These are phyloP conservation scores for Cydonia oblonga DNA, from an alignment of 331 rosid species.

Conservation along the genomic window DNA sequence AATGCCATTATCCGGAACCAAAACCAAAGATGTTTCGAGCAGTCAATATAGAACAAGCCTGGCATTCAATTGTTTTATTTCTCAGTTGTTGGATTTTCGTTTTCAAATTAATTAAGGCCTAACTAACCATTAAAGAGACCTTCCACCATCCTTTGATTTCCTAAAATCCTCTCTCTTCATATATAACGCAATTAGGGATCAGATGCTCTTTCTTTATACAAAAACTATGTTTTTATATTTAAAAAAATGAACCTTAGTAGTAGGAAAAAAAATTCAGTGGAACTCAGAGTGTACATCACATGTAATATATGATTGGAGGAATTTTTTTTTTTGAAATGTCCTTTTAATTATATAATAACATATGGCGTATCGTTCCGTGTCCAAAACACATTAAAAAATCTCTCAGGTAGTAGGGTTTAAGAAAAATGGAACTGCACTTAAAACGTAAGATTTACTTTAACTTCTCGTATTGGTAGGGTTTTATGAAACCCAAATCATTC, in stretches of 20 bases:
- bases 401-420: not conserved
- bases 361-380: rapidly evolving
- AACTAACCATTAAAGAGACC: slow-evolving; percentile 12
- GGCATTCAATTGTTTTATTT: not conserved
- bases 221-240: not conserved
- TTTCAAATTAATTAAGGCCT: not conserved
- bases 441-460: not conserved
- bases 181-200: not conserved
- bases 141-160: slow-evolving; percentile 10
- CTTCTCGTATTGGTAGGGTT: not conserved
- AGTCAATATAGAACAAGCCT: not conserved
- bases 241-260: not conserved
- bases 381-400: too few relatives aligned
- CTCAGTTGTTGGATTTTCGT: slow-evolving; percentile 14
- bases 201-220: not conserved
- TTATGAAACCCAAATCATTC: not conserved
- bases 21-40: not conserved
- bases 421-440: not conserved
- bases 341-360: too few relatives aligned
- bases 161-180: not conserved
- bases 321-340: too few relatives aligned
- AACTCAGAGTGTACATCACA: rapidly evolving
- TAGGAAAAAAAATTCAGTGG: too few relatives aligned
- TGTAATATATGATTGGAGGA: too few relatives aligned
- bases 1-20: not conserved